Percentiles rank a stretch among this genome's conserved stretches.
Conservation (phyloP, 2,329 filamentous ascomycete genomes). For the Xylariaceae sp. region DNA sequence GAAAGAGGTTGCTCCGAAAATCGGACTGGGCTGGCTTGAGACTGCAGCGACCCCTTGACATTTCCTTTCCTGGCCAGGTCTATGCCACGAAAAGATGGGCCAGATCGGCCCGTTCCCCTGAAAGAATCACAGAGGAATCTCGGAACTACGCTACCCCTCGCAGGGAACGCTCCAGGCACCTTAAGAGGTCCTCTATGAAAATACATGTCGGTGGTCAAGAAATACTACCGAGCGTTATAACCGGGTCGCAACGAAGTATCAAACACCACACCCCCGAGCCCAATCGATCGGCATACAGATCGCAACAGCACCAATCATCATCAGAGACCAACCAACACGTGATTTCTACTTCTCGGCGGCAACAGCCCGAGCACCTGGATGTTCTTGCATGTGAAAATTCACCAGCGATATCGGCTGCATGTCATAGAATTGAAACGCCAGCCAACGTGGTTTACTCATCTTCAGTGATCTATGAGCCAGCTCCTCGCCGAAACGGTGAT, state of each 20-base stretch:
- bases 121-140: constrained; percentile 7
- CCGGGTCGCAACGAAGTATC: constrained; percentile 17
- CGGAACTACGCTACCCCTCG: background rate
- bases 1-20: constrained; percentile 30
- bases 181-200: constrained; percentile 20
- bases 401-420: background rate
- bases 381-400: background rate
- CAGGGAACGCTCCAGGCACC: background rate
- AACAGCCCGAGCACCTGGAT: background rate
- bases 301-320: background rate
- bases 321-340: background rate
- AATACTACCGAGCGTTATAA: constrained; percentile 24
- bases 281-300: background rate
- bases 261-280: constrained; percentile 19
- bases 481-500: constrained; percentile 21
- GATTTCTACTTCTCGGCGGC: background rate
- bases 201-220: constrained; percentile 36
- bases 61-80: constrained; percentile 27
- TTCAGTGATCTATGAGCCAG: constrained; percentile 26
- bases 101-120: constrained; percentile 12
- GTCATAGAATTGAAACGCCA: constrained; percentile 18
- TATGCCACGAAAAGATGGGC: constrained; percentile 25
- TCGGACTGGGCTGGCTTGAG: constrained; percentile 34
- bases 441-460: constrained; percentile 24
- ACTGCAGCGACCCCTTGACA: constrained; percentile 32